phyloP scores from a whole-genome alignment of 1,139 yeast genomes.

The Magnusiomyces clavatus region DNA sequence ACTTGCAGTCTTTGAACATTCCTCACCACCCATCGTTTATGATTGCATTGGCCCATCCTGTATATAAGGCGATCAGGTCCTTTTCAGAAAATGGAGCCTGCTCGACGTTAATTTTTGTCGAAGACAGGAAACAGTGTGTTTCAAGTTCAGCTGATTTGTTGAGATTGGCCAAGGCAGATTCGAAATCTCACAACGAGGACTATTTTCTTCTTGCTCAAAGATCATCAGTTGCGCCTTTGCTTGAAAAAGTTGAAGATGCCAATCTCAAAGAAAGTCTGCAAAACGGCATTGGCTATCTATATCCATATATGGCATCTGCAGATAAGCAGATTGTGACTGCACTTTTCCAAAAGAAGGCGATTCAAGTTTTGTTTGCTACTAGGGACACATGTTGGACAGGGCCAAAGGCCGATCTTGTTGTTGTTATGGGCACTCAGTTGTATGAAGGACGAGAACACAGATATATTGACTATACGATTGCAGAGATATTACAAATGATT shows the following conservation, averaged over 20 bases:
- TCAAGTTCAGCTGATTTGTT: slow-evolving; percentile 45
- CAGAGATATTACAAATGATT: slow-evolving; percentile 63
- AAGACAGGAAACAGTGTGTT: slow-evolving; percentile 48
- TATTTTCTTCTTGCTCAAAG: slow-evolving; percentile 32
- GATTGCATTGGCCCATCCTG: slow-evolving; percentile 44
- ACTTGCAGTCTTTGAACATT: slow-evolving; percentile 44
- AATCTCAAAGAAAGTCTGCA: slow-evolving; percentile 39
- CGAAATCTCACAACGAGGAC: slow-evolving; percentile 27
- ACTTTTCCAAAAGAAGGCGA: slow-evolving; percentile 42
- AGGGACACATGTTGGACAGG: slow-evolving; percentile 44
- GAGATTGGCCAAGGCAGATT: slow-evolving; percentile 30
- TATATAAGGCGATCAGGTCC: slow-evolving; percentile 32
- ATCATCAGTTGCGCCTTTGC: slow-evolving; percentile 38
- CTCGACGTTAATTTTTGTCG: slow-evolving; percentile 46
- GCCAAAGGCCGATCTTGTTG: slow-evolving; percentile 49
- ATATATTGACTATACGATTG: slow-evolving; percentile 58
- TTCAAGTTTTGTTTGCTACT: slow-evolving; percentile 51
- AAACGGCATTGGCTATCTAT: slow-evolving; percentile 64
- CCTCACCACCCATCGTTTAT: slow-evolving; percentile 45
- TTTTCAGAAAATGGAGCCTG: slow-evolving; percentile 26
- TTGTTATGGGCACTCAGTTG: slow-evolving; percentile 63
- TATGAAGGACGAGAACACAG: slow-evolving; percentile 72
- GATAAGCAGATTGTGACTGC: slow-evolving; percentile 52
- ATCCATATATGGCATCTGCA: slow-evolving; percentile 47
- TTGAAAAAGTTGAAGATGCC: slow-evolving; percentile 42